A percentile compares a stretch with the other conserved stretches of the same genome.
Conservation (phyloP, 768 basidiomycete species). For the Lactifluus hygrophoroides region DNA sequence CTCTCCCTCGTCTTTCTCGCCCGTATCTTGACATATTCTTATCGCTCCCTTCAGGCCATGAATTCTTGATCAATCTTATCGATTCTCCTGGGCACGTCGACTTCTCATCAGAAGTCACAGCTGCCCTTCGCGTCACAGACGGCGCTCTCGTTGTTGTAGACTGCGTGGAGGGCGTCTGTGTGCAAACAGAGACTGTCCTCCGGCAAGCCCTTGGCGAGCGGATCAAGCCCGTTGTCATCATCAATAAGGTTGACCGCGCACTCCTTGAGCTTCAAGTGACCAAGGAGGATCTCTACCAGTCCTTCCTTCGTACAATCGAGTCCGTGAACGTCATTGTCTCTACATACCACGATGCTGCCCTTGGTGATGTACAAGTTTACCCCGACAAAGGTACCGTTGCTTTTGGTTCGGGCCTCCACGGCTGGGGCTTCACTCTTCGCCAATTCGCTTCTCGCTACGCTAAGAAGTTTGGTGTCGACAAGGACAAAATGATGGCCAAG, state of each 20-base stretch:
- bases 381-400: conserved; percentile 98
- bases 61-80: conserved; percentile 99
- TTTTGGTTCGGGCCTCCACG: conserved; percentile 98
- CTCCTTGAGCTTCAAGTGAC: conserved; percentile 95
- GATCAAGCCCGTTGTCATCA: conserved; percentile 98
- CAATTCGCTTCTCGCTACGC: conserved; percentile 92
- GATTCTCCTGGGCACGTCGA: conserved; percentile 99
- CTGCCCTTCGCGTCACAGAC: conserved; percentile 98
- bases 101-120: conserved; percentile 99
- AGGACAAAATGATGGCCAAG: conserved; percentile 95
- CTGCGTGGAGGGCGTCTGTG: conserved; percentile 98
- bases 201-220: conserved; percentile 96
- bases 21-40: conserved; percentile 8
- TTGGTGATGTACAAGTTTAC: conserved; percentile 98
- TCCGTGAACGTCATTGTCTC: conserved; percentile 98
- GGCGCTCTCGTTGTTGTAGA: conserved; percentile 99
- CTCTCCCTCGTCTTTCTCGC: neutral
- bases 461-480: conserved; percentile 98
- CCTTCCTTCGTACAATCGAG: conserved; percentile 96
- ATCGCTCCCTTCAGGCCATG: conserved; percentile 46
- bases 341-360: conserved; percentile 87
- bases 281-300: conserved; percentile 96
- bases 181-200: conserved; percentile 98
- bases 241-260: conserved; percentile 99
- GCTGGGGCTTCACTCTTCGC: conserved; percentile 98